A percentile compares a stretch with the other conserved stretches of the same genome.
Conservation (phyloP, 2,329 filamentous ascomycete species). For the Colletotrichum sp. region DNA sequence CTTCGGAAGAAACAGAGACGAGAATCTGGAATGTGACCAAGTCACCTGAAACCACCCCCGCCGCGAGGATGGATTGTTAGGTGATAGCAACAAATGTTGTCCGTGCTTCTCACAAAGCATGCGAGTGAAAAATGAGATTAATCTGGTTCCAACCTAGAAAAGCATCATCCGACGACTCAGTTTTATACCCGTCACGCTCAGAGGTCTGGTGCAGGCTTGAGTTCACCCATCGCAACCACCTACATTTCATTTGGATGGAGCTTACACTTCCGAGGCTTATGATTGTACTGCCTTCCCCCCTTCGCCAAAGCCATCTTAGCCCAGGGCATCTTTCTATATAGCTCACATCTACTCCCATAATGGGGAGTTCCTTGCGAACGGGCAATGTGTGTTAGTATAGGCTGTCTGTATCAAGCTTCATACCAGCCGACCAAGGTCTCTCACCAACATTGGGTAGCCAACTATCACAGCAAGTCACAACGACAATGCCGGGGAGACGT, state of each 20-base stretch:
- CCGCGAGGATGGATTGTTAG: accelerated
- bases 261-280: too few species aligned
- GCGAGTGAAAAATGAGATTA: too few species aligned
- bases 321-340: not conserved
- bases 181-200: accelerated
- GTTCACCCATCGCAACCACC: accelerated
- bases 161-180: accelerated
- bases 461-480: accelerated
- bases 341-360: not conserved
- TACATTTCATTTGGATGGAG: not conserved
- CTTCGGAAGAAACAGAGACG: not conserved
- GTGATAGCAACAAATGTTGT: too few species aligned
- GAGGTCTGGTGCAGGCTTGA: accelerated
- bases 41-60: not conserved
- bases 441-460: accelerated
- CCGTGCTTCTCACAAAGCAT: too few species aligned
- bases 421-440: accelerated
- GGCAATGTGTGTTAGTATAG: too few species aligned
- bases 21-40: accelerated
- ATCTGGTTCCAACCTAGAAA: not conserved
- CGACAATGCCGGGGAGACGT: too few species aligned
- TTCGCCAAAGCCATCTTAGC: accelerated
- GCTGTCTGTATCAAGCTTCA: too few species aligned
- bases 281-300: too few species aligned
- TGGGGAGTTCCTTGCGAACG: too few species aligned